Percentiles rank a stretch among this genome's conserved stretches.
Evolutionary conservation across 148 eudicot species (phyloP).

Genomic region (Limonium bicolor): DNA sequence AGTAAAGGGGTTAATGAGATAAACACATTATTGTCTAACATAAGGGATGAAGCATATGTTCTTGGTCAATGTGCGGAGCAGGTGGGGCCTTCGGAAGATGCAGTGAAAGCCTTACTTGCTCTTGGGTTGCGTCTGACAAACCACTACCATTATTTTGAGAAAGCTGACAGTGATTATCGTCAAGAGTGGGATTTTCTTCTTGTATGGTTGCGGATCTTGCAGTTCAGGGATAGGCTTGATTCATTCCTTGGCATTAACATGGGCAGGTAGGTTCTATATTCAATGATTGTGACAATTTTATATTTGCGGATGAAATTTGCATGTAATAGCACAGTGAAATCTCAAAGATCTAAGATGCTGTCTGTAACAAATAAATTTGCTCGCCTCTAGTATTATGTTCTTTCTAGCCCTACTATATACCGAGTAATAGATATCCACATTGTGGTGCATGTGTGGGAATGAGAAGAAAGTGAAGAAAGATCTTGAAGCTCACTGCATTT

Average conservation of each 20-base stretch:
- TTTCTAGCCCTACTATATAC: no score
- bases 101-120: conserved; percentile 46
- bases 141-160: conserved; percentile 33
- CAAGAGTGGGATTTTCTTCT: conserved; percentile 62
- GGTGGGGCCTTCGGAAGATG: conserved; percentile 81
- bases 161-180: conserved; percentile 18
- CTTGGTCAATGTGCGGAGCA: conserved; percentile 65
- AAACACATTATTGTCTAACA: conserved; percentile 41
- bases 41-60: conserved; percentile 73
- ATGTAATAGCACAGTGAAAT: no score
- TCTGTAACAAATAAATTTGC: no score
- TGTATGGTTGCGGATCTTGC: conserved; percentile 67
- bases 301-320: no score
- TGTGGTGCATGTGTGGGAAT: no score
- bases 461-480: no score
- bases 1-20: conserved; percentile 47
- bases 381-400: no score
- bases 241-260: conserved; percentile 93
- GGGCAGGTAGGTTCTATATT: conserved; percentile 59
- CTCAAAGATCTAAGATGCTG: no score
- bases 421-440: no score
- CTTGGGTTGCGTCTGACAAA: conserved; percentile 64
- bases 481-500: no score
- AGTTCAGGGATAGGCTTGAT: conserved; percentile 83
- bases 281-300: no score